Base-by-base conservation (phyloP, 306 rosid species). In the Alnus rubra region DNA sequence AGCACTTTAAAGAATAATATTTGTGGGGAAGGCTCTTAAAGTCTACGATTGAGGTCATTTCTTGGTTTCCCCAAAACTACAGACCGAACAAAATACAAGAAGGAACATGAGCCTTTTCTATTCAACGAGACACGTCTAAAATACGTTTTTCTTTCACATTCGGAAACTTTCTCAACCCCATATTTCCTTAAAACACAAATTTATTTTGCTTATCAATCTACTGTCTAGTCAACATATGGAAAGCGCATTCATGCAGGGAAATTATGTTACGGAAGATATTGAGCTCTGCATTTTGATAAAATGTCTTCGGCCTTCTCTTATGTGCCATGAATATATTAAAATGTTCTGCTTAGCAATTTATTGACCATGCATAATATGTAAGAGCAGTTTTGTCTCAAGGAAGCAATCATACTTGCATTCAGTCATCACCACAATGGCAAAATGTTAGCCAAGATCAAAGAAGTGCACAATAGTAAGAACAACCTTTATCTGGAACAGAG, bases 401-500 rank as follows among this genome's bases (percentile, higher is more conserved):
- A 87, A 82, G 83, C 88, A 82, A 77, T 83, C 86, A 52, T 70
- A 65, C 94, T 79, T 79, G 86, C 80, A 83, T 78, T 75, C 97
- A 87, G 70, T 76, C 91, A 30, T 73, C 88, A 79, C 84, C 88
- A 71, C 89, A 80, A 47, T 80, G 78, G 77, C 84, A 78, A 77
- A 81, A 79, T 52, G 76, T 80, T 67, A 79, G 54, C 69, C 84
- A 54, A 74, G 92, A 88, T 68, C 89, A 76, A 76, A 83, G 37
- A 62, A 76, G 64, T 79, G 64, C 81, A n/a, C 84, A 81, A 74
- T 80, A 82, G 81, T 90, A 80, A 80, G 92, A 87, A 54, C 87
- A 81, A 68, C 84, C 85, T 78, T 85, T 93, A 18, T 87, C 92
- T 73, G 88, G 79, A 77, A 82, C 82, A 87, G 92, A 88, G 77